Evolutionary conservation across 2,329 filamentous ascomycete genomes (phyloP).

Genomic region (Beauveria sp.): DNA sequence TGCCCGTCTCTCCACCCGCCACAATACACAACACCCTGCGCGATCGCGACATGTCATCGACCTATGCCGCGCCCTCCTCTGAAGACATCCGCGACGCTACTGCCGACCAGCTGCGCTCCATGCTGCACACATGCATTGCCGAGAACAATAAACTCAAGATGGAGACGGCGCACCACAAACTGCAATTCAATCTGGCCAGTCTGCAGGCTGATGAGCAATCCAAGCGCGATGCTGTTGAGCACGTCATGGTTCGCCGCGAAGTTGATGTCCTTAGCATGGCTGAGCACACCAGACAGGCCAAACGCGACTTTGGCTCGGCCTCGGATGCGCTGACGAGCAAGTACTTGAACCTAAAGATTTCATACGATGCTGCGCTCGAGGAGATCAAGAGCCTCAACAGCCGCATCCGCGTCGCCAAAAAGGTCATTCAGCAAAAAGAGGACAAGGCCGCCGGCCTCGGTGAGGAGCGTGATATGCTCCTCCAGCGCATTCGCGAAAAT

Average conservation of each 20-base stretch:
- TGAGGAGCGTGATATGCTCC: slow-evolving; percentile 70
- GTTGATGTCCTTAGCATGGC: slow-evolving; percentile 74
- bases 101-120: slow-evolving; percentile 46
- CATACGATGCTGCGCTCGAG: slow-evolving; percentile 58
- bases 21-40: slow-evolving; percentile 34
- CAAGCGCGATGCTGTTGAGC: slow-evolving; percentile 82
- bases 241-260: slow-evolving; percentile 83
- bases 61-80: slow-evolving; percentile 38
- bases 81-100: slow-evolving; percentile 46
- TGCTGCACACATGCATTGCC: slow-evolving; percentile 47
- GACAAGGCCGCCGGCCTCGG: slow-evolving; percentile 61
- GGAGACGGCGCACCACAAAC: slow-evolving; percentile 80
- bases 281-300: slow-evolving; percentile 59
- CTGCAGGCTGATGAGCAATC: slow-evolving; percentile 80
- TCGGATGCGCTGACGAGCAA: slow-evolving; percentile 47
- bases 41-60: slow-evolving; percentile 21
- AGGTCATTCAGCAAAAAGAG: slow-evolving; percentile 69
- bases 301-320: slow-evolving; percentile 43
- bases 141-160: slow-evolving; percentile 62
- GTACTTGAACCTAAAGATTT: slow-evolving; percentile 55
- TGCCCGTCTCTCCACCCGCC: slow-evolving; percentile 46
- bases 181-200: slow-evolving; percentile 78
- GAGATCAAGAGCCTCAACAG: slow-evolving; percentile 58
- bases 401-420: slow-evolving; percentile 66
- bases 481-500: slow-evolving; percentile 82